Conservation (phyloP, 768 basidiomycete species). For the Leccinum arenicola region DNA sequence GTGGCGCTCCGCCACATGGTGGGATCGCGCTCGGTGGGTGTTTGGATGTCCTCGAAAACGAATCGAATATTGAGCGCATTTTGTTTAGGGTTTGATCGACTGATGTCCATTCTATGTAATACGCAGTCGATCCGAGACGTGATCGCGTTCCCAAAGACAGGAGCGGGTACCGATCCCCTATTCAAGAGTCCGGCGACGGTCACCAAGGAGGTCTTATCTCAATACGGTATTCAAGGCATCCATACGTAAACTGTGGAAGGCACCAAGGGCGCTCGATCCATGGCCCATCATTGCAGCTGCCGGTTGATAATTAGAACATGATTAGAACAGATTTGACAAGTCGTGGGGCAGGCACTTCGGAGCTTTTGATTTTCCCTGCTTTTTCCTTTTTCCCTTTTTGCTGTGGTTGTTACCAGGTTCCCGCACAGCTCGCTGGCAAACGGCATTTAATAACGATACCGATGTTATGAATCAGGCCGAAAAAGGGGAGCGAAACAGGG, state of each 20-base stretch:
- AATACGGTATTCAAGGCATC: conserved; percentile 58
- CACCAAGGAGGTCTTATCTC: conserved; percentile 46
- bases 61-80: conserved; percentile 5
- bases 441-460: background rate
- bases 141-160: conserved; percentile 94
- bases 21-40: conserved; percentile 84
- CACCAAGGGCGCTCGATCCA: background rate
- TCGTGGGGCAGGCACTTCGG: background rate
- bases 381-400: background rate
- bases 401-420: background rate
- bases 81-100: conserved; percentile 79
- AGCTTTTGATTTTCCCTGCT: background rate
- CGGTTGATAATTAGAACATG: background rate
- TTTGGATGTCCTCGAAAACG: conserved; percentile 10
- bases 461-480: background rate
- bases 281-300: conserved; percentile 1
- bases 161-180: conserved; percentile 77
- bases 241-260: conserved; percentile 8
- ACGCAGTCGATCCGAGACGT: conserved; percentile 90
- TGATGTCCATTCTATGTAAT: conserved; percentile 88
- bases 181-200: conserved; percentile 83
- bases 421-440: background rate
- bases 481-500: background rate
- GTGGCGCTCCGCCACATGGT: conserved; percentile 94
- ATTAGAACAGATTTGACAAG: background rate